phyloP scores from a whole-genome alignment of 352 stramenopile genomes.

The Elongisporangium anandrum region DNA sequence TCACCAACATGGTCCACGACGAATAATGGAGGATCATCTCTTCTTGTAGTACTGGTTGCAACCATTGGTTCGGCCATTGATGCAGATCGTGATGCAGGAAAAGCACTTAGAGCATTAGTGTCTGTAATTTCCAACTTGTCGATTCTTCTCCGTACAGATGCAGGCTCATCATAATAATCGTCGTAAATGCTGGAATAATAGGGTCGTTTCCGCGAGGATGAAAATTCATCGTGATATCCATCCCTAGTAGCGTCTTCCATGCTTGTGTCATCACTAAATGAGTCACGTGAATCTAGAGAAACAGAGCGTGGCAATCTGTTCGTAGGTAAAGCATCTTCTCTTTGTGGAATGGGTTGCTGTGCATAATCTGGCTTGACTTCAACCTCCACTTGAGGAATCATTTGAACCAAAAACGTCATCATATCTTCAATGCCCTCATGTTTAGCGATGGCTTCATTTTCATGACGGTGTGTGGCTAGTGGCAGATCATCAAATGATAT shows the following conservation, averaged over 20 bases:
- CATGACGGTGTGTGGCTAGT: conserved; percentile 21
- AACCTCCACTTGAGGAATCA: conserved; percentile 27
- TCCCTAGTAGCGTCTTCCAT: background rate
- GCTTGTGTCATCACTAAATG: background rate
- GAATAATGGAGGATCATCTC: background rate
- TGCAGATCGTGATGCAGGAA: background rate
- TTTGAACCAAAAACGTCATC: conserved; percentile 35
- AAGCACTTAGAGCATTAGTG: background rate
- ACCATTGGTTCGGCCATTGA: background rate
- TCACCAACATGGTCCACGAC: background rate
- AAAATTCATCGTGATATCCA: background rate
- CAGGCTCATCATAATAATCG: background rate
- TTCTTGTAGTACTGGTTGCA: background rate
- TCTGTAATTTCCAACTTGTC: background rate
- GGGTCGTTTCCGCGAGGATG: background rate
- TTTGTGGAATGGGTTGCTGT: background rate
- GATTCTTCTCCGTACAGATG: background rate
- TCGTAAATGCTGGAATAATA: background rate
- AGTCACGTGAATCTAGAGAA: background rate
- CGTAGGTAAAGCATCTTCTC: background rate
- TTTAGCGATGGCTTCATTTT: conserved; percentile 21
- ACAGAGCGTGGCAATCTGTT: background rate
- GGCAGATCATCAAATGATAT: conserved; percentile 27
- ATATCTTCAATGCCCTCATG: conserved; percentile 34
- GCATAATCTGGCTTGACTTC: conserved; percentile 10